Conservation (phyloP, 2,329 filamentous ascomycete species). For the Penicillium vulpinum region DNA sequence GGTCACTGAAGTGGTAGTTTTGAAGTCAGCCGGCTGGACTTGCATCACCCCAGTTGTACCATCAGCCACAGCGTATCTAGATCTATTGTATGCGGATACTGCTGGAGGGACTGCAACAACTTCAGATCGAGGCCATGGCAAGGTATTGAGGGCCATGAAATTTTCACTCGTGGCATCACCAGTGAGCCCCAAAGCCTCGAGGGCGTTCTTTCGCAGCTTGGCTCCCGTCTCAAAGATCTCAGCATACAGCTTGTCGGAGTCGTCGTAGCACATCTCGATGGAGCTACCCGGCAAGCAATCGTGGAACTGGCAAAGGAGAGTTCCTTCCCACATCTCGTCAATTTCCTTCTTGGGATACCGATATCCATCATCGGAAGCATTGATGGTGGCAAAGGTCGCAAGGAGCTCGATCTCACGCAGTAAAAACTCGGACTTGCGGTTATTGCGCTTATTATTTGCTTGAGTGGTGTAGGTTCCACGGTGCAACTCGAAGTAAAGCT, state of each 20-base stretch:
- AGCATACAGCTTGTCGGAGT: conserved; percentile 86
- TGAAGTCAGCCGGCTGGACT: conserved; percentile 27
- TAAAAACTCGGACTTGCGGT: conserved; percentile 79
- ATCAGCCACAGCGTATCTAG: conserved; percentile 47
- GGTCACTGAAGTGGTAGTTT: conserved; percentile 38
- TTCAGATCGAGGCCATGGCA: conserved; percentile 80
- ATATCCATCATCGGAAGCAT: conserved; percentile 61
- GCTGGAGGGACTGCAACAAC: conserved; percentile 62
- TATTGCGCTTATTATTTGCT: conserved; percentile 95
- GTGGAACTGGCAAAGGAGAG: conserved; percentile 93
- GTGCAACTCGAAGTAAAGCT: conserved; percentile 96
- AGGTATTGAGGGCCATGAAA: conserved; percentile 73
- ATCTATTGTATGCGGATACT: conserved; percentile 21
- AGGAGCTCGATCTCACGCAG: conserved; percentile 86
- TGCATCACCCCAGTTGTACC: conserved; percentile 50
- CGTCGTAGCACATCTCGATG: conserved; percentile 98
- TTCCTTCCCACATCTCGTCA: conserved; percentile 91
- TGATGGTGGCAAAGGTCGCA: conserved; percentile 79
- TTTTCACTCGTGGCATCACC: conserved; percentile 44
- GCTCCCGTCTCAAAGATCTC: conserved; percentile 77
- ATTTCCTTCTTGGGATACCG: conserved; percentile 93
- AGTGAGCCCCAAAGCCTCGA: conserved; percentile 65
- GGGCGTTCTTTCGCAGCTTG: conserved; percentile 68
- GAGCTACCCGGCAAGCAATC: conserved; percentile 93
- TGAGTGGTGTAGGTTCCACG: conserved; percentile 97